phyloP scores from a whole-genome alignment of 805 yeast species.

The Sugiyamaella americana region DNA sequence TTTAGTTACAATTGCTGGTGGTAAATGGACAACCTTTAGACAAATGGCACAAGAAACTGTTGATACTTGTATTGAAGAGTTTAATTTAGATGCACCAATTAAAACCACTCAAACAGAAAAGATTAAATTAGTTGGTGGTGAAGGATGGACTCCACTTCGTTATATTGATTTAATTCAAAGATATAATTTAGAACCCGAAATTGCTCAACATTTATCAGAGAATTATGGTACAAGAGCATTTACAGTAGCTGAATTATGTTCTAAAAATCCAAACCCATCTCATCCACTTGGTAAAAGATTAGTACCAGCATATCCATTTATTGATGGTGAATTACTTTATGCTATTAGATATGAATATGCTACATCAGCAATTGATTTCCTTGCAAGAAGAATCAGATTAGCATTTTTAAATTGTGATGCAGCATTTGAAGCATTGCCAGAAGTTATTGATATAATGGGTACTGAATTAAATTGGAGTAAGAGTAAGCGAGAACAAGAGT shows the following conservation, averaged over 20 bases:
- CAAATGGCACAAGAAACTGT: conserved; percentile 97
- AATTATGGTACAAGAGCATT: conserved; percentile 86
- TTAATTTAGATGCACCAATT: conserved; percentile 35
- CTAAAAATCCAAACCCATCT: conserved; percentile 26
- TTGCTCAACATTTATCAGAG: conserved; percentile 75
- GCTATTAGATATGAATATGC: conserved; percentile 77
- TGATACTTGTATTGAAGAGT: conserved; percentile 54
- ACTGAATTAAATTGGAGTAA: conserved; percentile 70
- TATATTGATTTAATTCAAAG: conserved; percentile 75
- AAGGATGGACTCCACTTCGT: conserved; percentile 66
- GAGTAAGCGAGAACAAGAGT: conserved; percentile 49
- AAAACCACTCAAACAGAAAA: conserved; percentile 45
- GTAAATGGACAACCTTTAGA: conserved; percentile 97
- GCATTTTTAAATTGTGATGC: conserved; percentile 86
- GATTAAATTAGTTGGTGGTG: conserved; percentile 69
- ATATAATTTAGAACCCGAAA: conserved; percentile 61
- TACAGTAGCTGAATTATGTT: conserved; percentile 54
- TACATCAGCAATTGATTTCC: conserved; percentile 81
- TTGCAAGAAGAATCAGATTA: conserved; percentile 88
- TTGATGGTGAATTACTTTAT: conserved; percentile 79
- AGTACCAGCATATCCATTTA: conserved; percentile 72
- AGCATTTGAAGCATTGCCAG: conserved; percentile 73
- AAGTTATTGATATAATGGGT: conserved; percentile 81
- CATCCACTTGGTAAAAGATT: conserved; percentile 31
- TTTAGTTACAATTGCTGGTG: conserved; percentile 86